Conservation (phyloP, 2,329 filamentous ascomycete species). For the Fusarium foetens region DNA sequence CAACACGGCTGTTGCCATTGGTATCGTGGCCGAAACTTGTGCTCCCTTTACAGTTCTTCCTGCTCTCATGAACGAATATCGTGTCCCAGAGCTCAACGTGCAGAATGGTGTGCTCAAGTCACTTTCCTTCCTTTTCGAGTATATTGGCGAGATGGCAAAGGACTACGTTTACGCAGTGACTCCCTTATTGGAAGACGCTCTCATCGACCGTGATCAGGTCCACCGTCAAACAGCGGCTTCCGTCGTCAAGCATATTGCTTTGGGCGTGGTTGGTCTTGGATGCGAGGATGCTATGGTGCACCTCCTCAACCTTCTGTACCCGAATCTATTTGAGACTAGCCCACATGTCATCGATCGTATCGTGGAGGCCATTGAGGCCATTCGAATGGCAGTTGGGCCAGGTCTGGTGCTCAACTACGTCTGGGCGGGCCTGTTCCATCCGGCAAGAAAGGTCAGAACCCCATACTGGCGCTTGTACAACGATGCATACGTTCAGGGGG, state of each 20-base stretch:
- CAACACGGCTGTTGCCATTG: slow-evolving; percentile 97
- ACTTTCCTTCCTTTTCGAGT: slow-evolving; percentile 96
- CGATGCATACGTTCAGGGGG: slow-evolving; percentile 92
- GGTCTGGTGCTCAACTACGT: slow-evolving; percentile 97
- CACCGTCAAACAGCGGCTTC: slow-evolving; percentile 96
- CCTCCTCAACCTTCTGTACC: slow-evolving; percentile 93
- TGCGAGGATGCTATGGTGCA: slow-evolving; percentile 99
- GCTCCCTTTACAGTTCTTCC: slow-evolving; percentile 99
- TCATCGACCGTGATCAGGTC: slow-evolving; percentile 97
- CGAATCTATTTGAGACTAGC: slow-evolving; percentile 96
- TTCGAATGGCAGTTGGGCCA: slow-evolving; percentile 91
- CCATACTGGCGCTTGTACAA: slow-evolving; percentile 99
- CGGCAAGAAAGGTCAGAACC: slow-evolving; percentile 89
- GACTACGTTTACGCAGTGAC: slow-evolving; percentile 99
- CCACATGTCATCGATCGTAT: slow-evolving; percentile 99
- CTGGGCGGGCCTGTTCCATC: slow-evolving; percentile 97
- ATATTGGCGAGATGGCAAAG: slow-evolving; percentile 99
- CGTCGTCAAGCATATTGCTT: slow-evolving; percentile 96
- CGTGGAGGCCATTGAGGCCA: slow-evolving; percentile 95
- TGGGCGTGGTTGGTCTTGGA: slow-evolving; percentile 96
- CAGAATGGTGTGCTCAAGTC: slow-evolving; percentile 99
- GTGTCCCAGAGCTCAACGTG: slow-evolving; percentile 97
- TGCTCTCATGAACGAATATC: slow-evolving; percentile 98
- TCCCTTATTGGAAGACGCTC: slow-evolving; percentile 92
- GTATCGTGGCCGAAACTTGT: slow-evolving; percentile 98